Evolutionary conservation across 225 moss, liverwort and hornwort species (phyloP).

Genomic region (Sphagnum contortum): DNA sequence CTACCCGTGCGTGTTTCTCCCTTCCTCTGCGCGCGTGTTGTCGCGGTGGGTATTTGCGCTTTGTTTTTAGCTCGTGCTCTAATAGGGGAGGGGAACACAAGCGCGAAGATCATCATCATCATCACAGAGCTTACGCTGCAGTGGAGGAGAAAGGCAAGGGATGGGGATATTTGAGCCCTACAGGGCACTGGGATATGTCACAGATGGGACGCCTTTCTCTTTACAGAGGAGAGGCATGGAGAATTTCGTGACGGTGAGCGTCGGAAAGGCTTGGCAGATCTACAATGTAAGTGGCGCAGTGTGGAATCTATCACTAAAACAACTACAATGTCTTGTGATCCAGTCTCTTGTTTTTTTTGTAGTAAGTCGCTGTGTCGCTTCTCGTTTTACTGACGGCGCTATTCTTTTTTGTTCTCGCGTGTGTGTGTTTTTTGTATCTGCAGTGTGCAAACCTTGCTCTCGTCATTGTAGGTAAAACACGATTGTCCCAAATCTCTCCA

Average conservation of each 20-base stretch:
- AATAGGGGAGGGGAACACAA: no score
- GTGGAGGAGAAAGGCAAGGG: not conserved
- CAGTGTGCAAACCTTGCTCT: conserved; percentile 89
- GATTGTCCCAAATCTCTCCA: not conserved
- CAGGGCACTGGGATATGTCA: conserved; percentile 76
- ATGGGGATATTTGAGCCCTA: conserved; percentile 93
- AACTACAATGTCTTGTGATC: no score
- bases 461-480: conserved; percentile 54
- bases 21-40: no score
- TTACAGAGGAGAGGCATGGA: conserved; percentile 72
- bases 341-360: no score
- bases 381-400: no score
- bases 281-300: conserved; percentile 41
- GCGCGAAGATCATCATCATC: no score
- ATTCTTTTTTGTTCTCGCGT: not conserved
- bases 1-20: no score
- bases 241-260: conserved; percentile 84
- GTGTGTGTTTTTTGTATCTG: conserved; percentile 11
- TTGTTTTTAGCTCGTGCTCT: no score
- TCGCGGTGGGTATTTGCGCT: no score
- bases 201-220: conserved; percentile 63
- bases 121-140: no score
- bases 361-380: no score
- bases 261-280: conserved; percentile 90
- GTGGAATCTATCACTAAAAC: no score